Evolutionary conservation across 345 rosid genomes (phyloP), one percentile per base, ranked within the genome.

Genomic region (Erysimum cheiranthoides): DNA sequence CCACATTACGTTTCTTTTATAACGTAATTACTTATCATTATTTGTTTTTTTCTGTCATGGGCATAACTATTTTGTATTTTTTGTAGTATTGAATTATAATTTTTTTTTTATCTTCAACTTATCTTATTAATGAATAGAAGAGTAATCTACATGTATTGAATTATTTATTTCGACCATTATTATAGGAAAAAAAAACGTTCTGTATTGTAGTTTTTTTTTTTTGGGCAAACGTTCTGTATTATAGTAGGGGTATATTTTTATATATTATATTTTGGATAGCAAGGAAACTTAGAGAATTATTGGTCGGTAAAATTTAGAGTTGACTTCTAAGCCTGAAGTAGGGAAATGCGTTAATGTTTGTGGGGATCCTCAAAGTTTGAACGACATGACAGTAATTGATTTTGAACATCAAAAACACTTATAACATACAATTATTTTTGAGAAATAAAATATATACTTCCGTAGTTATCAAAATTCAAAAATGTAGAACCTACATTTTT

Each of bases 301-400:
- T 60, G 25, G 78, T 68, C 68, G 56, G 73, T 67, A 39, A 16
- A 32, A 75, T 38, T 39, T 59, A 36, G 59, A 69, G 75, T 69
- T 76, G 80, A 70, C 80, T 76, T 76, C 14, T 62, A 21, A 42
- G 7, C 57, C 8, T 30, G 28, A 40, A 46, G 61, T 35, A 35
- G 27, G 57, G 32, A 66, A 66, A n/a, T 50, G 25, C 47, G n/a
- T 68, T 50, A 52, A 13, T 38, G 50, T 68, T 35, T 31, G 47
- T 67, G 61, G 60, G 47, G 32, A 11, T 38, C 25, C 49, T 67
- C 36, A 51, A 50, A 36, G 51, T 53, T 52, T 68, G 72, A 52
- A 68, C 61, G 27, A 52, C 38, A 68, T 36, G 25, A 7, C 13
- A 53, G n/a, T 47, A 32, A 65, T 16, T 66, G 58, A 46, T 31